Evolutionary conservation across 257 asterid genomes (phyloP).

Genomic region (Datura wrightii): DNA sequence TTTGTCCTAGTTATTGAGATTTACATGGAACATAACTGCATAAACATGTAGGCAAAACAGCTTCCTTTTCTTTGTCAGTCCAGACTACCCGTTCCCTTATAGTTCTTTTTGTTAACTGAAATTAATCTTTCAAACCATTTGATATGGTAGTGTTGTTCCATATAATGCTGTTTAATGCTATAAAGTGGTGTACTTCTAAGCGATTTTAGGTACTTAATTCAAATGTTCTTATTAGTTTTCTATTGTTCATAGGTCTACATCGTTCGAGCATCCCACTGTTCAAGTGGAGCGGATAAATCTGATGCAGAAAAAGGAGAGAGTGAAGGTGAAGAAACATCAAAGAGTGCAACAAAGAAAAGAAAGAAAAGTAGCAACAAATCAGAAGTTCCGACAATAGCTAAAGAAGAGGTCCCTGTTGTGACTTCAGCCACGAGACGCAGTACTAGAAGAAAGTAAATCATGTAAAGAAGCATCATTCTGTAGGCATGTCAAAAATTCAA

Average conservation of each 20-base stretch:
- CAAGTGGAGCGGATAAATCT: constrained; percentile 32
- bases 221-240: background rate
- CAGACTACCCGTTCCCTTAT: background rate
- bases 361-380: constrained; percentile 30
- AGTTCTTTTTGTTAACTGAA: background rate
- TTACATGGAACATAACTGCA: background rate
- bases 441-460: constrained; percentile 45
- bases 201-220: background rate
- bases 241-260: constrained; percentile 59
- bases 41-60: background rate
- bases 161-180: background rate
- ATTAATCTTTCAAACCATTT: background rate
- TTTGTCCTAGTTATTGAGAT: background rate
- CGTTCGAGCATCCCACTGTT: constrained; percentile 54
- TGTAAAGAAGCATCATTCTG: background rate
- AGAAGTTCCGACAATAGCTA: constrained; percentile 14
- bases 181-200: background rate
- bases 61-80: background rate
- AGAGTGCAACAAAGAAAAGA: constrained; percentile 32
- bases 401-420: constrained; percentile 39
- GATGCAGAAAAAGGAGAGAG: constrained; percentile 35
- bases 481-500: background rate
- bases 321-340: constrained; percentile 45
- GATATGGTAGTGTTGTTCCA: background rate
- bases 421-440: constrained; percentile 53